phyloP scores from a whole-genome alignment of 106 monocot species.

The Alisma plantagoaquatica region DNA sequence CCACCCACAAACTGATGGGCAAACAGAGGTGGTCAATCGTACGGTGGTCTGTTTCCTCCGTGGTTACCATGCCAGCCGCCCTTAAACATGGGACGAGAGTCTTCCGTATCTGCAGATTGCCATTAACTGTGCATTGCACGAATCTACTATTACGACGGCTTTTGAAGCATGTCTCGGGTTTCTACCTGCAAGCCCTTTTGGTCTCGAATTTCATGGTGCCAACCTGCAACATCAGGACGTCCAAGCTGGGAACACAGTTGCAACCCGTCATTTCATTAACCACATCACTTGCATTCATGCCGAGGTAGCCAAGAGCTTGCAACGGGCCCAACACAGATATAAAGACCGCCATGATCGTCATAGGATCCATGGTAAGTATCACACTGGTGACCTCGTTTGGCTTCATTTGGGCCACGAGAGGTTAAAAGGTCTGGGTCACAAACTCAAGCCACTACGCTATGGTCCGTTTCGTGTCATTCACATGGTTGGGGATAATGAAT shows the following conservation, averaged over 20 bases:
- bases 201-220: not conserved
- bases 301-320: not conserved
- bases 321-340: not conserved
- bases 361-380: not conserved
- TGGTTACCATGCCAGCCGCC: not conserved
- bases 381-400: not conserved
- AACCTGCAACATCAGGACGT: not conserved
- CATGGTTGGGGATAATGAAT: not conserved
- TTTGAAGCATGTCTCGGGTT: not conserved
- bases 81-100: constrained; percentile 1
- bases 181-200: constrained; percentile 1
- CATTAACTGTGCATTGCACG: not conserved
- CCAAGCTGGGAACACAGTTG: not conserved
- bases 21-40: constrained; percentile 3
- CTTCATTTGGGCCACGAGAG: not conserved
- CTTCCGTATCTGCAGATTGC: not conserved
- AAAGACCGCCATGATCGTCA: not conserved
- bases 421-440: not conserved
- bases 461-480: not conserved
- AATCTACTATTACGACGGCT: not conserved
- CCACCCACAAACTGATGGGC: constrained; percentile 3
- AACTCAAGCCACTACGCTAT: not conserved
- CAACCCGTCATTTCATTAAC: not conserved
- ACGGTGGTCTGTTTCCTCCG: not conserved
- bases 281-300: not conserved